A percentile compares a stretch with the other conserved stretches of the same genome.
These are phyloP conservation scores for Starmerella apicola DNA, from an alignment of 805 yeast species.

Conservation along the genomic window DNA sequence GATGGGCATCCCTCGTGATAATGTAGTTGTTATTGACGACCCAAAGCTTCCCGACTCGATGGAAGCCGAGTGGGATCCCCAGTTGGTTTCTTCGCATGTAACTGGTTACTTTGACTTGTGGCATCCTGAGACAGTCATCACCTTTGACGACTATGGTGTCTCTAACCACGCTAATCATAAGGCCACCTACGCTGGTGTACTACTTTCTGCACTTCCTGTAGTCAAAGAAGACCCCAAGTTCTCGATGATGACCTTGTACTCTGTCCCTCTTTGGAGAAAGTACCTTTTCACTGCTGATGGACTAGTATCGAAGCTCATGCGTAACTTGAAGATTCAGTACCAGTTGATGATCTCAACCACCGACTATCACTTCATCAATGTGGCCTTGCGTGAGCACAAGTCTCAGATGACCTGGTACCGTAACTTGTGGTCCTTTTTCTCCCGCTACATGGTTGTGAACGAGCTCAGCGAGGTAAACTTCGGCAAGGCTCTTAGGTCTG, in stretches of 20 bases:
- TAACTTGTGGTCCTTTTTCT: slow-evolving; percentile 69
- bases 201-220: slow-evolving; percentile 5
- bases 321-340: slow-evolving; percentile 9
- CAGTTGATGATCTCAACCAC: slow-evolving; percentile 15
- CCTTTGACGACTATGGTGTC: slow-evolving; percentile 75
- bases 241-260: slow-evolving; percentile 24
- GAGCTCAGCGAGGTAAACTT: slow-evolving; percentile 29
- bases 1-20: slow-evolving; percentile 35
- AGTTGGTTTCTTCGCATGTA: slow-evolving; percentile 32
- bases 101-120: slow-evolving; percentile 21
- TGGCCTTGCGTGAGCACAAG: slow-evolving; percentile 75
- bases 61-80: slow-evolving; percentile 49
- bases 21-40: slow-evolving; percentile 38
- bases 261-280: slow-evolving; percentile 29
- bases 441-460: slow-evolving; percentile 68
- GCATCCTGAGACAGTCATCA: slow-evolving; percentile 37
- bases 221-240: slow-evolving; percentile 8
- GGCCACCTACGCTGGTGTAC: slow-evolving; percentile 21
- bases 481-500: slow-evolving; percentile 7
- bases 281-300: slow-evolving; percentile 28
- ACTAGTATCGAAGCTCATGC: slow-evolving; percentile 19
- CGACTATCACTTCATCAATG: slow-evolving; percentile 31
- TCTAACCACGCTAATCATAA: slow-evolving; percentile 83
- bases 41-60: slow-evolving; percentile 54
- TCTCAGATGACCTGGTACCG: slow-evolving; percentile 95